Evolutionary conservation across 1,284 basidiomycete species (phyloP), one percentile per base, ranked within the genome.

Genomic region (Ganoderma sinense): DNA sequence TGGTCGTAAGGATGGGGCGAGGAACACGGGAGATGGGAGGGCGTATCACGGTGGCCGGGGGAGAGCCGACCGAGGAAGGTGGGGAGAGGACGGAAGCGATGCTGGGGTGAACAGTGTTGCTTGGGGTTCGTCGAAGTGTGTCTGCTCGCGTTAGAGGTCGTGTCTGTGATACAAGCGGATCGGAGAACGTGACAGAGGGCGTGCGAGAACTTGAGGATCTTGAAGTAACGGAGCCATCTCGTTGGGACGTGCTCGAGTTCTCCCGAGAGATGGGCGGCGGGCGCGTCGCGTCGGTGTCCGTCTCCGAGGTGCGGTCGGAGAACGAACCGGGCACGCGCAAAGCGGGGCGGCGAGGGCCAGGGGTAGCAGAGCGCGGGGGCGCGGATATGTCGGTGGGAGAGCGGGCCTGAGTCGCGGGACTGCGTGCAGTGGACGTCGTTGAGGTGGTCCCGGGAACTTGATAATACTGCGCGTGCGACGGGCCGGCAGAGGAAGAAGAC

Each of bases 391-490:
- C 68, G 16, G 68, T 69, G 20, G 62, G 65, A 20, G 65, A 63
- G 39, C 78, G 68, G 41, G 69, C 68, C 53, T 76, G 69, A 59
- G 73, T 63, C 29, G 74, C 61, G 5, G 74, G 73, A 62, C 75
- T 74, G 62, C 74, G 66, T 39, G 75, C 69, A 14, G 76, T 76
- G 26, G 75, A 75, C 56, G 74, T 69, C 7, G 76, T 73, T 5
- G 79, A 75, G 14, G 71, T 69, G 13, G 74, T 71, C 23, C 72
- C 73, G 20, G 74, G 75, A 8, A 78, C 71, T 10, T 80, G 75
- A 45, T 76, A 75, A 67, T 81, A 82, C 61, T 80, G 81, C 16
- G 79, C 81, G 69, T 81, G 79, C 58, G 83, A 61, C 1, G 72
- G 45, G 4, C 56, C 16, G 20, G 59, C 60, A 23, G 62, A 48